Percentiles rank a stretch among this genome's conserved stretches.
phyloP scores from a whole-genome alignment of 306 rosid genomes.

The Inga oerstediana region DNA sequence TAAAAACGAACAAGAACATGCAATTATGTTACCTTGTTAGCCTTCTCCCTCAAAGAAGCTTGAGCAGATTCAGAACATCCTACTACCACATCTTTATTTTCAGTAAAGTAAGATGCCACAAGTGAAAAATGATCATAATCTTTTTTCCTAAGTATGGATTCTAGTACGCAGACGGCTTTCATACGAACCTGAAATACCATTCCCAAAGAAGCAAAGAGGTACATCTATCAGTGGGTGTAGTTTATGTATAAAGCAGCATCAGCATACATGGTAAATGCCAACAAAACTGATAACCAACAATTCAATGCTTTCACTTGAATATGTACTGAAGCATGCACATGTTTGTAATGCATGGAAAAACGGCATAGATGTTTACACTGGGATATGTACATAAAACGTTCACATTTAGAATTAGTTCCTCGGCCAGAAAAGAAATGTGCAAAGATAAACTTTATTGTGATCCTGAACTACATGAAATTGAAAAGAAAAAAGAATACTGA shows the following conservation, averaged over 20 bases:
- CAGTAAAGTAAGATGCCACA: constrained; percentile 71
- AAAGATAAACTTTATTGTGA: neutral
- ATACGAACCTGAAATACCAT: constrained; percentile 74
- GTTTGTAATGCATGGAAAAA: neutral
- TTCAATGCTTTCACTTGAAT: constrained; percentile 8
- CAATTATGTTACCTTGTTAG: constrained; percentile 74
- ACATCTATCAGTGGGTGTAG: neutral
- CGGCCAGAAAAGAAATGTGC: neutral
- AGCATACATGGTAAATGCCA: constrained; percentile 22
- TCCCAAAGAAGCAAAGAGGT: constrained; percentile 14
- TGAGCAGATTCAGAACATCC: constrained; percentile 96
- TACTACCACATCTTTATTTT: constrained; percentile 68
- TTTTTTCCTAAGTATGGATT: constrained; percentile 78
- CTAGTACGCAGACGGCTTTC: constrained; percentile 97
- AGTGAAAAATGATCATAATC: constrained; percentile 66
- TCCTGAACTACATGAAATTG: neutral
- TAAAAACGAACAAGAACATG: neutral
- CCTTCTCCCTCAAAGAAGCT: constrained; percentile 92
- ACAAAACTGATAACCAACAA: constrained; percentile 18
- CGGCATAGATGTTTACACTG: neutral
- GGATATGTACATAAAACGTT: neutral
- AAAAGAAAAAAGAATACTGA: neutral
- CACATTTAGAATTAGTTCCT: neutral
- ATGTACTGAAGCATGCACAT: neutral
- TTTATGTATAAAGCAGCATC: neutral